These are phyloP conservation scores for Dorcoceras hygrometricum DNA, from an alignment of 257 asterid genomes.

Conservation along the genomic window DNA sequence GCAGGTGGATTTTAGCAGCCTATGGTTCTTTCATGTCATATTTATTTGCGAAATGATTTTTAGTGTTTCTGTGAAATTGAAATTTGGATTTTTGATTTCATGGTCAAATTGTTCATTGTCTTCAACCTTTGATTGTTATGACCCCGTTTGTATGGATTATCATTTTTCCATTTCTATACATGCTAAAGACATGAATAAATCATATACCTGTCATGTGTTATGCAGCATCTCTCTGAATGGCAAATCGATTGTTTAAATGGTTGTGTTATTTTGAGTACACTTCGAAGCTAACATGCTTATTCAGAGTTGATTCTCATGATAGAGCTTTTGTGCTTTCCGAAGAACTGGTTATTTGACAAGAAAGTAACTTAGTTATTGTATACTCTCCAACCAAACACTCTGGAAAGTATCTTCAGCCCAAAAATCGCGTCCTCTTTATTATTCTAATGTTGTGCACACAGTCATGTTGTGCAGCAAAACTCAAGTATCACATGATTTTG, in stretches of 20 bases:
- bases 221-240: no score
- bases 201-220: no score
- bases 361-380: not conserved
- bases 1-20: not conserved
- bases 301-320: not conserved
- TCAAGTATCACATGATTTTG: slow-evolving; percentile 4
- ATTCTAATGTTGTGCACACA: not conserved
- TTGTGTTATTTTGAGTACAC: not conserved
- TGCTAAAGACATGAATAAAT: no score
- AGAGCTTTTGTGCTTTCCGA: not conserved
- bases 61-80: not conserved
- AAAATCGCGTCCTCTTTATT: not conserved
- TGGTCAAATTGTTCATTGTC: no score
- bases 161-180: no score
- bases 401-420: not conserved
- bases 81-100: not conserved
- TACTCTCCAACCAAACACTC: not conserved
- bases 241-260: no score
- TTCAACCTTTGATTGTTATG: no score
- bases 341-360: not conserved
- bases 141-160: no score
- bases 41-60: no score
- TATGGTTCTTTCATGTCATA: not conserved
- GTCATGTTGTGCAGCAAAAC: not conserved
- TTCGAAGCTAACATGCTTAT: not conserved